These are phyloP conservation scores for Helianthus tuberosus DNA, from an alignment of 129 eudicot species.

Conservation along the genomic window DNA sequence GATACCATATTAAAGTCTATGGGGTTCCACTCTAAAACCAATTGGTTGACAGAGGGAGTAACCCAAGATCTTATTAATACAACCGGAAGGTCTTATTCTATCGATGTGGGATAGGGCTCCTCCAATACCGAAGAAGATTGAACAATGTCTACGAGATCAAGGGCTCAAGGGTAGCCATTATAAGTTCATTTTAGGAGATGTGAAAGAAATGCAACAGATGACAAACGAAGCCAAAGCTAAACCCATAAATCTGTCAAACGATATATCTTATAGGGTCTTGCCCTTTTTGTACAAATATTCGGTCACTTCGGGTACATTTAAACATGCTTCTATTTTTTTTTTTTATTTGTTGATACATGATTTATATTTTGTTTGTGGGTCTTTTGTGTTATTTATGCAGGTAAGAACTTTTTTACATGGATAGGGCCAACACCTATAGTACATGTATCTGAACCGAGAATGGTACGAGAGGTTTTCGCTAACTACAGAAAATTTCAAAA, in stretches of 20 bases:
- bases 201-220: conserved; percentile 48
- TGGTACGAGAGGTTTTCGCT: not conserved
- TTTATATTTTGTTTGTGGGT: not conserved
- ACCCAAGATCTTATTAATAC: no score
- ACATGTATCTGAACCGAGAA: conserved; percentile 14
- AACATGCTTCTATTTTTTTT: not conserved
- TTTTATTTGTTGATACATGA: not conserved
- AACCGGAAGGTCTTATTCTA: no score
- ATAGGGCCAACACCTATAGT: conserved; percentile 8
- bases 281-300: conserved; percentile 45
- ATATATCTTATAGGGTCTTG: conserved; percentile 37
- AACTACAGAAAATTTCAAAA: conserved; percentile 5
- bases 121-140: conserved; percentile 51
- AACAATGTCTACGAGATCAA: conserved; percentile 51
- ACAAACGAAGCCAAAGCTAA: conserved; percentile 33
- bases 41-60: no score
- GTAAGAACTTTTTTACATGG: conserved; percentile 23
- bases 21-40: no score
- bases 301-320: not conserved
- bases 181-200: conserved; percentile 49
- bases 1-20: no score
- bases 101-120: no score
- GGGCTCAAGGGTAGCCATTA: conserved; percentile 60
- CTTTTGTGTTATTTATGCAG: not conserved
- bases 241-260: conserved; percentile 46